Evolutionary conservation across 2,329 filamentous ascomycete genomes (phyloP), one percentile per base, ranked within the genome.

Genomic region (Colletotrichum limetticola): DNA sequence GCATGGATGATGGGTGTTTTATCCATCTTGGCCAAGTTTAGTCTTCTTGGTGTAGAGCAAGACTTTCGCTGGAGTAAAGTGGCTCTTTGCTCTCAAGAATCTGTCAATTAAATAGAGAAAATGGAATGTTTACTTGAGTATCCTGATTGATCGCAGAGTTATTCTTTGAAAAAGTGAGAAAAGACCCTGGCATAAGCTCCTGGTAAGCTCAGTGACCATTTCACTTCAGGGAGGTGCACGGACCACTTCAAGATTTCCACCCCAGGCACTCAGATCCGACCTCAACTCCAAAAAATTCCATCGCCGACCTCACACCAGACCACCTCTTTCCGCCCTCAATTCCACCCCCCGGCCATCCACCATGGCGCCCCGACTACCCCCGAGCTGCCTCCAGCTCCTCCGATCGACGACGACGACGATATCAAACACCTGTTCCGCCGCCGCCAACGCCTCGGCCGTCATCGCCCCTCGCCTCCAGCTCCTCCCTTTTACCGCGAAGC

Each of bases 1-100:
- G 92, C 90, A 76, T 88, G 86, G 52, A 92, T 22, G 8, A 49
- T 49, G 19, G 42, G 42, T n/a, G 16, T 49, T 49, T n/a, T n/a
- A 22, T 49, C 19, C 42, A n/a, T 22, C 42, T 49, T 49, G 42
- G 42, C 42, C 19, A 7, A 19, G 3, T n/a, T 49, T 11, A 19
- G 19, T n/a, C 19, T 9, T 2, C 42, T 49, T 49, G 32, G 28
- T 49, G 37, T 11, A 9, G 22, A 6, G n/a, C 7, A n/a, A 8
- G 12, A 9, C 6, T 56, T 5, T 16, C 42, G 42, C 4, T 11
- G 19, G 42, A 19, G 4, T 11, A 9, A 22, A n/a, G 7, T 28
- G 11, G 24, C 4, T 28, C 7, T 49, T 37, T 12, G 3, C 35
- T 9, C 8, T 2, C 16, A 5, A 19, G 30, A 12, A 19, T 19